phyloP scores from a whole-genome alignment of 331 rosid genomes.

The Quercus lobata region DNA sequence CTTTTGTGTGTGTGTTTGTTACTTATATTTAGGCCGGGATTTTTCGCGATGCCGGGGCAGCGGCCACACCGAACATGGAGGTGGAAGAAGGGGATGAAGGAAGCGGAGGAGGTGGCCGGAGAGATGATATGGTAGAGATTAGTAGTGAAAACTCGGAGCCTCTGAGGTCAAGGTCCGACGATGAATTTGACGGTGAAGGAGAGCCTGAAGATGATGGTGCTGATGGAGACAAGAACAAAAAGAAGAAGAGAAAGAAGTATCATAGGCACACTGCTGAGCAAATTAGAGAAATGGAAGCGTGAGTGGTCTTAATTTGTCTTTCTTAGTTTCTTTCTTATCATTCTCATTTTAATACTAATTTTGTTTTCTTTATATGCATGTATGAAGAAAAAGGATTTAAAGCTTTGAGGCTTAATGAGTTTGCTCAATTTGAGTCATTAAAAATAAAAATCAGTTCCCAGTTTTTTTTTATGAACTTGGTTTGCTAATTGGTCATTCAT shows the following conservation, averaged over 20 bases:
- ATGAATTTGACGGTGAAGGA: slow-evolving; percentile 67
- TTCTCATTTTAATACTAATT: not conserved
- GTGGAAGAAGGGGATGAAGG: slow-evolving; percentile 90
- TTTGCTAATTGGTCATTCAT: not conserved
- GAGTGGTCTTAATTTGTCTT: not conserved
- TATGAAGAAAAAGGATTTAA: no score
- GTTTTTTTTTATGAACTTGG: not conserved
- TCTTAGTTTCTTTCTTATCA: not conserved
- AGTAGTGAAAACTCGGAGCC: slow-evolving; percentile 89
- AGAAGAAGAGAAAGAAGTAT: slow-evolving; percentile 89
- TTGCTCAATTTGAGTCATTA: not conserved
- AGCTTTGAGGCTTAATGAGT: no score
- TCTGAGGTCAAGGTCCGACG: slow-evolving; percentile 84
- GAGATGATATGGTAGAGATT: slow-evolving; percentile 63
- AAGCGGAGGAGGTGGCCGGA: slow-evolving; percentile 52
- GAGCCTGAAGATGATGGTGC: slow-evolving; percentile 52
- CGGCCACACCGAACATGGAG: slow-evolving; percentile 38
- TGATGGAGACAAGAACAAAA: slow-evolving; percentile 41
- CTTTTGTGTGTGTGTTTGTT: not conserved
- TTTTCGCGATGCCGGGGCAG: slow-evolving; percentile 60
- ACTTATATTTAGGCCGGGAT: slow-evolving; percentile 67
- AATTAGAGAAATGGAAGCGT: slow-evolving; percentile 98
- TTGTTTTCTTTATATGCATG: not conserved
- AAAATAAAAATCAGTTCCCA: not conserved
- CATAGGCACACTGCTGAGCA: slow-evolving; percentile 90